A percentile compares a stretch with the other conserved stretches of the same genome.
These are phyloP conservation scores for Hypoxylon intermedium DNA, from an alignment of 495 filamentous ascomycete species.

Conservation along the genomic window DNA sequence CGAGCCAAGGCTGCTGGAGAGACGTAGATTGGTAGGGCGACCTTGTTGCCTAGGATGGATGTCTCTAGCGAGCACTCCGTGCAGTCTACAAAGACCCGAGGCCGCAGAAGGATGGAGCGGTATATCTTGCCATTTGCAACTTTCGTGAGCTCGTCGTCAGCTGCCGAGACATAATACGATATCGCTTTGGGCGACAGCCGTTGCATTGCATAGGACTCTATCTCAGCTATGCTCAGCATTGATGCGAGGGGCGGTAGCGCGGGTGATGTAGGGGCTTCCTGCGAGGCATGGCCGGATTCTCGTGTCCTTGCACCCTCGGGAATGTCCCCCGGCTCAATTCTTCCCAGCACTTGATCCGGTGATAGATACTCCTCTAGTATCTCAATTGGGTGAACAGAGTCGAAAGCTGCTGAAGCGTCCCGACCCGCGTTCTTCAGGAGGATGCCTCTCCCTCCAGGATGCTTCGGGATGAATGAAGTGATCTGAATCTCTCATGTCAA, in stretches of 20 bases:
- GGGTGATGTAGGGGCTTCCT: constrained; percentile 38
- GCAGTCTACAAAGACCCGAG: constrained; percentile 79
- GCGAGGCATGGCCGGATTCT: constrained; percentile 62
- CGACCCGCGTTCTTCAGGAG: constrained; percentile 76
- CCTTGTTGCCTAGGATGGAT: constrained; percentile 65
- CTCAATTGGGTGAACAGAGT: constrained; percentile 78
- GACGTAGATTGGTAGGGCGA: constrained; percentile 73
- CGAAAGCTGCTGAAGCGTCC: constrained; percentile 82
- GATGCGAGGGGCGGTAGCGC: constrained; percentile 64
- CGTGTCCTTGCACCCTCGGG: constrained; percentile 52
- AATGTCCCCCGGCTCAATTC: not conserved
- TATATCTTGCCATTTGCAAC: constrained; percentile 74
- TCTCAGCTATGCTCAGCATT: constrained; percentile 69
- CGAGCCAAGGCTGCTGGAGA: constrained; percentile 81
- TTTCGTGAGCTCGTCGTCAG: constrained; percentile 76
- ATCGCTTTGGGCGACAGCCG: constrained; percentile 73
- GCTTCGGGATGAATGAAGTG: constrained; percentile 70
- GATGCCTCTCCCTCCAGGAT: constrained; percentile 79
- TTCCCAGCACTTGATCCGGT: constrained; percentile 58
- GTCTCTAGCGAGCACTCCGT: constrained; percentile 68
- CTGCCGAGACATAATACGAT: constrained; percentile 84
- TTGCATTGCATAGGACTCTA: constrained; percentile 65
- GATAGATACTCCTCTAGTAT: constrained; percentile 72
- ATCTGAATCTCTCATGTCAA: constrained; percentile 16
- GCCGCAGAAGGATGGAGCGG: constrained; percentile 73